Percentiles rank a stretch among this genome's conserved stretches.
Conservation (phyloP, 2,329 filamentous ascomycete genomes). For the Graphilbum fragrans region DNA sequence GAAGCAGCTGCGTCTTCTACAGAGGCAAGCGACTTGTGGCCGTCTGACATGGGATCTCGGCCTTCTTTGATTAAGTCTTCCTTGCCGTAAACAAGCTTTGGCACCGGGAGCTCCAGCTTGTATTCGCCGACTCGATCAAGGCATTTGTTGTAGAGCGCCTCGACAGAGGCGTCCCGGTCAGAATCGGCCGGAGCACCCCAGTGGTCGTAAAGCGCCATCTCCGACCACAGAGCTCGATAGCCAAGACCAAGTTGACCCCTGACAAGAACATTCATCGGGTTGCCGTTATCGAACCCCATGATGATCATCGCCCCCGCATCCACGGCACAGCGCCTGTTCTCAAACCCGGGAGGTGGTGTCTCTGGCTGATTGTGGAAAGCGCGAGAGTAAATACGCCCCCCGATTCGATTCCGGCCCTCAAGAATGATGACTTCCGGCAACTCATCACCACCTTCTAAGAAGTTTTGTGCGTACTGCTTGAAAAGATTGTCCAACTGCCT, state of each 20-base stretch:
- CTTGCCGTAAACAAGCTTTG: conserved; percentile 69
- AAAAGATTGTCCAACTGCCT: conserved; percentile 83
- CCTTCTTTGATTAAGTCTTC: conserved; percentile 71
- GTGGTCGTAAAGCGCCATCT: conserved; percentile 71
- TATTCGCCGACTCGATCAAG: conserved; percentile 84
- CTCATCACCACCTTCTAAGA: conserved; percentile 52
- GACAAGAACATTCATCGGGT: conserved; percentile 83
- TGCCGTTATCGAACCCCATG: conserved; percentile 90
- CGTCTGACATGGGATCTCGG: conserved; percentile 57
- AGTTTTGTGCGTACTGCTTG: conserved; percentile 60
- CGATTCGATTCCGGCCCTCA: conserved; percentile 77
- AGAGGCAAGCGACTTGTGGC: conserved; percentile 58
- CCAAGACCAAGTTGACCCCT: conserved; percentile 79
- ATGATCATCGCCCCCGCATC: conserved; percentile 99
- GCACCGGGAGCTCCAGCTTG: conserved; percentile 62
- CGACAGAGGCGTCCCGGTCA: conserved; percentile 67
- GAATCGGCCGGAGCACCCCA: conserved; percentile 69
- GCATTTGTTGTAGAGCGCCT: conserved; percentile 90
- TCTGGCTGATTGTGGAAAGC: conserved; percentile 46
- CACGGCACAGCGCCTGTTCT: conserved; percentile 55
- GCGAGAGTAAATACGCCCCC: conserved; percentile 86
- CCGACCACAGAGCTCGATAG: conserved; percentile 69
- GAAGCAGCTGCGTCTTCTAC: conserved; percentile 55
- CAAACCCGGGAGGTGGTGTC: not conserved
- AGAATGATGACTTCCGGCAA: conserved; percentile 67